Evolutionary conservation across 305 asterid genomes (phyloP), one percentile per base, ranked within the genome.

Genomic region (Fraxinus sp.): DNA sequence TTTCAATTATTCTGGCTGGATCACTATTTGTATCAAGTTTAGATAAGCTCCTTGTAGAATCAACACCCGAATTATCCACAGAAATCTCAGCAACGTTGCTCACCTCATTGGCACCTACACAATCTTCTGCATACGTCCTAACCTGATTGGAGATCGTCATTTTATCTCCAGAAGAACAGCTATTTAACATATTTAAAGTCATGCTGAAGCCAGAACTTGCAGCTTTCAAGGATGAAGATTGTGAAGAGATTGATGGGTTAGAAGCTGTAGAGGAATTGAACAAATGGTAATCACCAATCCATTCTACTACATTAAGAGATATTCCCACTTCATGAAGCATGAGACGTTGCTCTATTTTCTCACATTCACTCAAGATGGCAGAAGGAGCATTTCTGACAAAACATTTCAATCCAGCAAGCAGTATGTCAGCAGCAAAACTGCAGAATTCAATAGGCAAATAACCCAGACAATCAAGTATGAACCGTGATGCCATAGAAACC

Each of bases 321-420:
- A 93, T 80, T 59, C 98, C 99, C 71, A 93, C 94, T 85, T 93
- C 94, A 89, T 96, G 99, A 88, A 96, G 97, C 87, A 93, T 89
- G 86, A 94, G 83, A 77, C 94, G 93, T 77, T 93, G 92, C 84
- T 91, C 91, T 75, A 86, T 84, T 80, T 80, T 82, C 81, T 90
- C 90, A 86, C 99, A 94, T 88, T 90, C 96, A 62, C 82, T 83
- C 89, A 96, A 90, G 81, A 96, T 92, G 88, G 89, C 91, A 62
- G 87, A 90, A 83, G 94, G 94, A 88, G 88, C 95, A 84, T 94
- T 93, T 87, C 86, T 93, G 77, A 90, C 89, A 90, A 89, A 85
- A 78, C 87, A 73, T 80, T 90, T 97, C 87, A 92, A 84, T 77
- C 98, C 99, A 83, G 97, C 75, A 85, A 96, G 94, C 89, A 96